These are phyloP conservation scores for Coelastrella sp. DNA, from an alignment of 139 green algal species.

Conservation along the genomic window DNA sequence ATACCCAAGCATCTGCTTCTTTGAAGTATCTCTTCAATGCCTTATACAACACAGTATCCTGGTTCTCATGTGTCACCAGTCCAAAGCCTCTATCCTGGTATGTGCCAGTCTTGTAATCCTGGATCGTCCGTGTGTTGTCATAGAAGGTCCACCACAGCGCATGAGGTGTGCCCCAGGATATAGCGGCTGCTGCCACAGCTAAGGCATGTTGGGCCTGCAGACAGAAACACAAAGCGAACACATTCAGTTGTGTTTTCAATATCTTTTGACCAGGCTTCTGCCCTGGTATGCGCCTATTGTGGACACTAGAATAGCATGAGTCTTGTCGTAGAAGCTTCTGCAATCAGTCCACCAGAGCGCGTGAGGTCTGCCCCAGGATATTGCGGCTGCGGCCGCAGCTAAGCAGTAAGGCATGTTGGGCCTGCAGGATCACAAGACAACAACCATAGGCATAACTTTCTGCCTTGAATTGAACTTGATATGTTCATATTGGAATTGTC, in stretches of 20 bases:
- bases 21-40: neutral
- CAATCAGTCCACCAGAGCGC: neutral
- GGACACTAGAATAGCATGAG: neutral
- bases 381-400: slow-evolving; percentile 10
- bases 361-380: slow-evolving; percentile 3
- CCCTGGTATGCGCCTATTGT: neutral
- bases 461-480: too few relatives aligned
- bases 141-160: neutral
- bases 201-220: slow-evolving; percentile 6
- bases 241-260: too few relatives aligned
- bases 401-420: neutral
- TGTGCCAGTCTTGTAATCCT: neutral
- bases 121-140: neutral
- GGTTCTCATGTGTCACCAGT: neutral
- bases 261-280: too few relatives aligned
- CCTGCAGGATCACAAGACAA: too few relatives aligned
- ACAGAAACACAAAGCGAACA: too few relatives aligned
- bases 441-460: neutral
- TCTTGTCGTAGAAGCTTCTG: neutral
- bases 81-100: slow-evolving; percentile 10
- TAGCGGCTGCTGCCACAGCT: slow-evolving; percentile 11
- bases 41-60: slow-evolving; percentile 1
- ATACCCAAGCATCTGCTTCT: neutral
- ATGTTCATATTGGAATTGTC: too few relatives aligned
- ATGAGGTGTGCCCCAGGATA: slow-evolving; percentile 6